Conservation (phyloP, 148 eudicot species). For the Rhododendron simsii region DNA sequence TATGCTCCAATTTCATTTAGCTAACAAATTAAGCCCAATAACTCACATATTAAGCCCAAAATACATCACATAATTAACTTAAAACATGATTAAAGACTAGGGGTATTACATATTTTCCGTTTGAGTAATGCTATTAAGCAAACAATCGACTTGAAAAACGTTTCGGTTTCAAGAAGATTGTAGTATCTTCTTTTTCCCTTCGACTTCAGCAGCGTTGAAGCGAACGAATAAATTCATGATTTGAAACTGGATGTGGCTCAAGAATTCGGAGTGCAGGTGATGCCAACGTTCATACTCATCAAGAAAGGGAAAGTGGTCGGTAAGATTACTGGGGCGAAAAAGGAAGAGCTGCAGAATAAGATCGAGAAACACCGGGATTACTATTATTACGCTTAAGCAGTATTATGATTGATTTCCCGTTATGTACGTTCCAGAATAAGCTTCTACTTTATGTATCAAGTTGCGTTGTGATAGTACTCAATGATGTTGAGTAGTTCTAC, state of each 20-base stretch:
- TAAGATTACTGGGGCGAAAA: conserved; percentile 42
- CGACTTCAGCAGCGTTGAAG: too few species aligned
- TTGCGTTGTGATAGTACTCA: not conserved
- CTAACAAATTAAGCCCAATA: too few species aligned
- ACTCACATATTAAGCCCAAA: too few species aligned
- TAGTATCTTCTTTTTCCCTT: too few species aligned
- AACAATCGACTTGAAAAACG: not conserved
- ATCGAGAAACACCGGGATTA: conserved; percentile 35
- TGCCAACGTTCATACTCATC: conserved; percentile 49
- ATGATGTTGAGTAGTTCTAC: not conserved
- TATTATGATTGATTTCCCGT: not conserved
- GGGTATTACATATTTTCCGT: too few species aligned
- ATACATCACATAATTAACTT: too few species aligned
- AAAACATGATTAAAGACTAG: too few species aligned
- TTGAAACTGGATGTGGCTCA: conserved; percentile 39
- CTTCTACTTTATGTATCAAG: not conserved
- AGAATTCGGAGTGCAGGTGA: conserved; percentile 39
- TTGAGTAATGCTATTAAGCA: not conserved
- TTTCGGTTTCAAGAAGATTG: not conserved
- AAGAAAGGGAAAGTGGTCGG: conserved; percentile 49
- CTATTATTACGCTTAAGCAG: not conserved
- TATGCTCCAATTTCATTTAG: too few species aligned
- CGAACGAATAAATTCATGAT: not conserved
- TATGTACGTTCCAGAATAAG: not conserved
- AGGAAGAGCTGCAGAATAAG: conserved; percentile 45